Conservation (phyloP, 345 rosid species). For the Arabis alpina region DNA sequence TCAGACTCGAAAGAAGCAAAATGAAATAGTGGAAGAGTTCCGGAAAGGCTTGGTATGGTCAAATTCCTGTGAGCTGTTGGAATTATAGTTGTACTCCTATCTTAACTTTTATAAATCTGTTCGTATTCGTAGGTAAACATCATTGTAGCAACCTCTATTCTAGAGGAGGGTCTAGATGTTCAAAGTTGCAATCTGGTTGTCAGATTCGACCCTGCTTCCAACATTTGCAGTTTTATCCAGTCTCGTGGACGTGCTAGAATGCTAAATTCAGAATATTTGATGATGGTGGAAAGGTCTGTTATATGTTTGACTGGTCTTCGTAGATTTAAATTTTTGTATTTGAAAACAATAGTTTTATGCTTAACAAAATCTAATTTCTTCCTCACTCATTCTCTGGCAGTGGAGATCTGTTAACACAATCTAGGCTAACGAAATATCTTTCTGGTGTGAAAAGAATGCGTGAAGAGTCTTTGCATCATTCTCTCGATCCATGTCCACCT, state of each 20-base stretch:
- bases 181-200: constrained; percentile 88
- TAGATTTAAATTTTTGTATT: not conserved
- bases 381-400: constrained; percentile 42
- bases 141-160: constrained; percentile 86
- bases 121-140: constrained; percentile 66
- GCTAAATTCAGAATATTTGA: constrained; percentile 75
- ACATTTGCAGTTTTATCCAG: constrained; percentile 91
- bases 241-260: constrained; percentile 98
- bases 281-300: constrained; percentile 72
- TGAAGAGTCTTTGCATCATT: constrained; percentile 61
- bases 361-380: constrained; percentile 9
- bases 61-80: not conserved
- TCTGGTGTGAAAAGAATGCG: constrained; percentile 76
- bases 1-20: constrained; percentile 67
- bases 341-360: not conserved
- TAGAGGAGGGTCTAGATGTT: constrained; percentile 95
- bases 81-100: constrained; percentile 2
- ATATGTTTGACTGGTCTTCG: too few species aligned
- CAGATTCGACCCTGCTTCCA: constrained; percentile 81
- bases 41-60: constrained; percentile 67
- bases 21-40: constrained; percentile 82
- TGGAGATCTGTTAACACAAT: constrained; percentile 53
- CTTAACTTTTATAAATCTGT: constrained; percentile 19
- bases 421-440: constrained; percentile 63
- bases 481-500: constrained; percentile 61